Conservation (phyloP, 768 basidiomycete species). For the Mycena indigotica region DNA sequence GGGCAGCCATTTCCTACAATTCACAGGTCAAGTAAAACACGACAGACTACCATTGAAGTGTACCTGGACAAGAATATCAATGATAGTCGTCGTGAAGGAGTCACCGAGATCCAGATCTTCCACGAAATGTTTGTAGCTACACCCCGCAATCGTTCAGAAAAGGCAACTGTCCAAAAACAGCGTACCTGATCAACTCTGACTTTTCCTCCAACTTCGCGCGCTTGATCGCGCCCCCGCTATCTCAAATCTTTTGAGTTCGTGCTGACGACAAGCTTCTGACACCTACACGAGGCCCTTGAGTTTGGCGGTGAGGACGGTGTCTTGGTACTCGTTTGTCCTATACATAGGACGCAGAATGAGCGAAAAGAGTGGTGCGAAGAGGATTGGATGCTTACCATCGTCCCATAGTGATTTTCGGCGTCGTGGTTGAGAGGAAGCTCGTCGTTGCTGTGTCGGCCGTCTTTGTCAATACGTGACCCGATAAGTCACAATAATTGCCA, state of each 20-base stretch:
- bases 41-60: conserved; percentile 25
- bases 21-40: background rate
- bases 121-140: conserved; percentile 58
- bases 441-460: background rate
- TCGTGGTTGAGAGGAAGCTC: background rate
- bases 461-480: background rate
- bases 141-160: background rate
- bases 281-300: conserved; percentile 79
- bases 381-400: conserved; percentile 55
- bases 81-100: conserved; percentile 73
- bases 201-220: conserved; percentile 72
- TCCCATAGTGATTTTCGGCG: conserved; percentile 49
- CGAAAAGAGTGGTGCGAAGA: background rate
- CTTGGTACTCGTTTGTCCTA: conserved; percentile 74
- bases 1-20: conserved; percentile 74
- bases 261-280: conserved; percentile 11
- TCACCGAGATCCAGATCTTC: conserved; percentile 78
- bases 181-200: conserved; percentile 69
- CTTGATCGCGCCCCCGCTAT: conserved; percentile 72
- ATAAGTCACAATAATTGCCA: too few relatives aligned
- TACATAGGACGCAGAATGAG: background rate
- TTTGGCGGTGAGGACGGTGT: conserved; percentile 74
- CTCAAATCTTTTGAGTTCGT: conserved; percentile 8
- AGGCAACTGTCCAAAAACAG: background rate
- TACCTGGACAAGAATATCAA: conserved; percentile 81